phyloP scores from a whole-genome alignment of 106 monocot genomes.

The Triglochin maritima region DNA sequence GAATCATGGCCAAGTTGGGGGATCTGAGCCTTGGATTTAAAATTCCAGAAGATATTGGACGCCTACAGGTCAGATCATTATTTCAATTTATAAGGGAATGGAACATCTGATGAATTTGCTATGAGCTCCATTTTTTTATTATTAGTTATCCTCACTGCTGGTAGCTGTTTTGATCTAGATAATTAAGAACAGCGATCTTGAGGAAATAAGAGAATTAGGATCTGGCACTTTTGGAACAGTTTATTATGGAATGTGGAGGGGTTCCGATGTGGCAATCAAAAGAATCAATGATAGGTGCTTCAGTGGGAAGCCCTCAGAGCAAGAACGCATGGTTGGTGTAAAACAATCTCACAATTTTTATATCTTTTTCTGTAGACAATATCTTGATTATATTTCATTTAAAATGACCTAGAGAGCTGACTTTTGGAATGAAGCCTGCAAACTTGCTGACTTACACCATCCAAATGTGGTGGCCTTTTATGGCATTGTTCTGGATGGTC shows the following conservation, averaged over 20 bases:
- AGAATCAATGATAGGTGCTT: conserved; percentile 14
- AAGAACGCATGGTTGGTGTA: conserved; percentile 5
- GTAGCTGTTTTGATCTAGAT: not conserved
- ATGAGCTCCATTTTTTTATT: too few relatives aligned
- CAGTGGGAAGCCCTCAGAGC: not conserved
- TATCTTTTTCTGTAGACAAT: not conserved
- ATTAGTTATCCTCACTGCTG: too few relatives aligned
- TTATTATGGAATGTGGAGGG: conserved; percentile 21
- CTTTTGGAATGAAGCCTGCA: conserved; percentile 31
- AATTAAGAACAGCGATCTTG: conserved; percentile 18
- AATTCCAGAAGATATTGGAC: too few relatives aligned
- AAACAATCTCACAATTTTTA: not conserved
- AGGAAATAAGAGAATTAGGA: conserved; percentile 20
- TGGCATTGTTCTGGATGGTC: conserved; percentile 25
- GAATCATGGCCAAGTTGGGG: too few relatives aligned
- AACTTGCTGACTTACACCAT: conserved; percentile 24
- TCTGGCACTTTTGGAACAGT: conserved; percentile 23
- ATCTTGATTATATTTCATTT: not conserved
- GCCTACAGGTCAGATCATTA: too few relatives aligned
- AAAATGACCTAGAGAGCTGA: conserved; percentile 15
- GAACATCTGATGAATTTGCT: too few relatives aligned
- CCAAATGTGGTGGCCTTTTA: conserved; percentile 39
- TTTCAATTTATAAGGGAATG: too few relatives aligned
- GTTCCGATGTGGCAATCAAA: conserved; percentile 27
- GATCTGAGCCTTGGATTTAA: too few relatives aligned